A percentile compares a stretch with the other conserved stretches of the same genome.
phyloP scores from a whole-genome alignment of 164 flowering plant genomes.

The Santalum album region DNA sequence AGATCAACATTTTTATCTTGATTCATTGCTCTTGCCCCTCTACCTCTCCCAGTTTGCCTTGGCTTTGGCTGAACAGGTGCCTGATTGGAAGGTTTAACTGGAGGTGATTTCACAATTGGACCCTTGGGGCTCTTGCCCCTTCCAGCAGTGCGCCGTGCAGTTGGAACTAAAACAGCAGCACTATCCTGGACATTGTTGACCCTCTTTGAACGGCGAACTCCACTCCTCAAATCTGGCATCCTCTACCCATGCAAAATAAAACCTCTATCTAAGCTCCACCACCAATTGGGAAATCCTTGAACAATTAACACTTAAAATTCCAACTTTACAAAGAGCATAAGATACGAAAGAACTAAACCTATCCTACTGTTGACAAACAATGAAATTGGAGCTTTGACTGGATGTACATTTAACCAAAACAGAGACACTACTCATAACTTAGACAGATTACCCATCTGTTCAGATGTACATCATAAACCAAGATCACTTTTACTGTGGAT shows the following conservation, averaged over 20 bases:
- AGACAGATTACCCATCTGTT: no score
- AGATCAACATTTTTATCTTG: slow-evolving; percentile 22
- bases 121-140: slow-evolving; percentile 20
- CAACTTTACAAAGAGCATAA: no score
- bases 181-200: slow-evolving; percentile 17
- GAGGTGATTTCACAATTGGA: slow-evolving; percentile 8
- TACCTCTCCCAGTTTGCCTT: slow-evolving; percentile 23
- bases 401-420: no score
- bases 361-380: no score
- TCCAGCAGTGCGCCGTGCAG: slow-evolving; percentile 21
- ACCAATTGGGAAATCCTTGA: slow-evolving; percentile 6
- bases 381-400: no score
- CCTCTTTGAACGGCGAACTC: slow-evolving; percentile 33
- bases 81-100: slow-evolving; percentile 9
- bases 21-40: slow-evolving; percentile 20
- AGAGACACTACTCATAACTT: no score
- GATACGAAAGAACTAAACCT: no score
- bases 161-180: slow-evolving; percentile 18
- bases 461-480: no score
- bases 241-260: slow-evolving; percentile 24
- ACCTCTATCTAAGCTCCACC: slow-evolving; percentile 1
- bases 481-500: no score
- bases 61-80: slow-evolving; percentile 13
- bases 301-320: neutral
- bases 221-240: slow-evolving; percentile 38